Percentiles rank a stretch among this genome's conserved stretches.
These are phyloP conservation scores for Dendrobium catenatum DNA, from an alignment of 106 monocot species.

Conservation along the genomic window DNA sequence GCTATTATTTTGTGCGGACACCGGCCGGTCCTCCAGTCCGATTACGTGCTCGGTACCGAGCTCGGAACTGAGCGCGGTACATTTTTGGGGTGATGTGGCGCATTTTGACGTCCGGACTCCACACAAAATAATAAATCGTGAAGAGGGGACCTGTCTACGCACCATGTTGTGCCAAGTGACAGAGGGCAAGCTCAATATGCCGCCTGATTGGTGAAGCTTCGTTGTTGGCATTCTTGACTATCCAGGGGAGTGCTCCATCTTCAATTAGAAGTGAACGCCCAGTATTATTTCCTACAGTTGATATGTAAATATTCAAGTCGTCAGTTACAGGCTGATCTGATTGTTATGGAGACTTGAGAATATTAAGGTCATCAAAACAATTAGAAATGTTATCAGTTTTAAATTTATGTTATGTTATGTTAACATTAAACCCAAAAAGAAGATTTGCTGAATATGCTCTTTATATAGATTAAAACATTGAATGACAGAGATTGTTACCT, in stretches of 20 bases:
- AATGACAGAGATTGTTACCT: no score
- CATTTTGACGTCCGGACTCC: no score
- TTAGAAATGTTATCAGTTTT: not conserved
- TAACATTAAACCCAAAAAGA: no score
- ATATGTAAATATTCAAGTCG: not conserved
- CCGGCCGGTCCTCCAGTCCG: no score
- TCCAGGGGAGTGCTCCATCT: slow-evolving; percentile 93
- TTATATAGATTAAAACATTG: no score
- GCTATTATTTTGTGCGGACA: no score
- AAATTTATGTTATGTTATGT: not conserved
- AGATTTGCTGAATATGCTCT: no score
- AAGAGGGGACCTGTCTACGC: not conserved
- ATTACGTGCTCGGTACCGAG: no score
- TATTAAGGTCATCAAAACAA: not conserved
- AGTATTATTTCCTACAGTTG: slow-evolving; percentile 44
- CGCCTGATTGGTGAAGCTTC: slow-evolving; percentile 91
- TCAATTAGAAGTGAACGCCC: slow-evolving; percentile 81
- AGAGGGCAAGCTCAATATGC: slow-evolving; percentile 93
- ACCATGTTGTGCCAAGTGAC: slow-evolving; percentile 98
- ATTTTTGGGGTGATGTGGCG: no score
- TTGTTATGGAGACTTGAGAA: not conserved
- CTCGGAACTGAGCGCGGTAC: no score
- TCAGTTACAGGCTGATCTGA: not conserved
- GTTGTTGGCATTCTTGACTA: slow-evolving; percentile 95
- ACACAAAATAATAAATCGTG: not conserved